Base-by-base conservation (phyloP, 495 filamentous ascomycete species). In the Tuber microsphaerosporum region DNA sequence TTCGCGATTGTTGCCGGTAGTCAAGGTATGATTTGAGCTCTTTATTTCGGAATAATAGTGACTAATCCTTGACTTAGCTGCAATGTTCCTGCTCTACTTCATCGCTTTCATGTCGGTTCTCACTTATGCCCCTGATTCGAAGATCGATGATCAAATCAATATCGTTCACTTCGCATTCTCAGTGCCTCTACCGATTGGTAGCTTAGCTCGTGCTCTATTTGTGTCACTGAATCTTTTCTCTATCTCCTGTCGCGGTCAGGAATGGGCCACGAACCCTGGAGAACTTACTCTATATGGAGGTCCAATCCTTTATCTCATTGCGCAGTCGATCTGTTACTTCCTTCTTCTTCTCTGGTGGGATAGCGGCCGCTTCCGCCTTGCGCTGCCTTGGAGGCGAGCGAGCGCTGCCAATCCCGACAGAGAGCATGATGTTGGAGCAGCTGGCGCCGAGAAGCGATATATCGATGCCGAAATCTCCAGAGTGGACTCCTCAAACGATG, bases 191-290 rank as follows among this genome's bases (percentile, higher is more conserved):
- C 93, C 93, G 0, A 87, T 91, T 69, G 89, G 88, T 34, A 92
- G 88, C 41, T 86, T 94, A 10, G 83, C 89, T 42, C 86, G 92
- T 56, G 86, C 92, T 0, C 80, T 97, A 70, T 92, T 94, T 78
- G 82, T 94, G 9, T 85, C 90, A 4, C 85, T 96, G 68, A 96
- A 96, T 81, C 85, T 92, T 31, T 97, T 96, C 85, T 90, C 89
- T 0, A 85, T 91, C 0, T 84, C 90, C 46, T 97, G 93, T 79
- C 85, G 88, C 37, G 91, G 87, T 44, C 84, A 89, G 37, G 56
- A 86, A 22, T 83, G 92, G 37, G 88, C 89, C 19, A 84, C 87
- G 2, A 90, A 94, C 81, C 91, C 92, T 0, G 93, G 89, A 9
- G 88, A 85, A 4, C 89, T 95, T 70, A 86, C 86, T 2, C 86